These are phyloP conservation scores for Mrakia blollopis DNA, from an alignment of 768 basidiomycete species.

Conservation along the genomic window DNA sequence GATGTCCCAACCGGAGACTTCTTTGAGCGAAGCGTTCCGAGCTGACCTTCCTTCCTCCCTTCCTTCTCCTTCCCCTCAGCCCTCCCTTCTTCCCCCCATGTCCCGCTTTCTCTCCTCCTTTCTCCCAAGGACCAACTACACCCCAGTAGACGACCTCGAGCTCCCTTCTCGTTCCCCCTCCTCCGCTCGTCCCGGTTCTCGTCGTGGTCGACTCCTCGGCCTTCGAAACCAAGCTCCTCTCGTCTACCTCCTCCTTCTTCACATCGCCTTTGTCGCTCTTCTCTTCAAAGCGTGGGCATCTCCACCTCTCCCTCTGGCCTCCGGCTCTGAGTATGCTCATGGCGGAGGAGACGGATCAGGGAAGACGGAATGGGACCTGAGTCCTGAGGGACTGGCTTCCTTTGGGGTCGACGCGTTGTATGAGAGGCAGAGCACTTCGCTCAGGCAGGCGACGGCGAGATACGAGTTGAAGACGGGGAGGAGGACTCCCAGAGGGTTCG, in stretches of 20 bases:
- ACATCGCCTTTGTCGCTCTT: neutral
- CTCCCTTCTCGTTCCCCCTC: neutral
- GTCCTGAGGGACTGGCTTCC: neutral
- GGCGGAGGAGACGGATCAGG: neutral
- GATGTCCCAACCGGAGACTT: no score
- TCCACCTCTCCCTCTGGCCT: neutral
- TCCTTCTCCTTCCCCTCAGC: neutral
- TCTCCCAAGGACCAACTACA: neutral
- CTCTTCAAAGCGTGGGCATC: neutral
- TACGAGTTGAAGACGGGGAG: constrained; percentile 22
- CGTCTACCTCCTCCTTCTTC: neutral
- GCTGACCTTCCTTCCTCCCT: neutral
- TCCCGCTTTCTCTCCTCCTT: constrained; percentile 4
- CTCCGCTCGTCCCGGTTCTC: neutral
- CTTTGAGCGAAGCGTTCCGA: neutral
- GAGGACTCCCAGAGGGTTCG: constrained; percentile 12
- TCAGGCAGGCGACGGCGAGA: constrained; percentile 15
- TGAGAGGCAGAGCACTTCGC: neutral
- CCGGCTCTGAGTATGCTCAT: neutral
- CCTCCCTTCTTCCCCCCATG: neutral
- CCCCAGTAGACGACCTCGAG: neutral
- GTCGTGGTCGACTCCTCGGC: neutral
- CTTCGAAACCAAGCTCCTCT: neutral
- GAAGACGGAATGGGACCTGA: neutral
- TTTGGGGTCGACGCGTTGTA: constrained; percentile 13